Base-by-base conservation (phyloP, 1,139 yeast species). In the Pichia sp. region DNA sequence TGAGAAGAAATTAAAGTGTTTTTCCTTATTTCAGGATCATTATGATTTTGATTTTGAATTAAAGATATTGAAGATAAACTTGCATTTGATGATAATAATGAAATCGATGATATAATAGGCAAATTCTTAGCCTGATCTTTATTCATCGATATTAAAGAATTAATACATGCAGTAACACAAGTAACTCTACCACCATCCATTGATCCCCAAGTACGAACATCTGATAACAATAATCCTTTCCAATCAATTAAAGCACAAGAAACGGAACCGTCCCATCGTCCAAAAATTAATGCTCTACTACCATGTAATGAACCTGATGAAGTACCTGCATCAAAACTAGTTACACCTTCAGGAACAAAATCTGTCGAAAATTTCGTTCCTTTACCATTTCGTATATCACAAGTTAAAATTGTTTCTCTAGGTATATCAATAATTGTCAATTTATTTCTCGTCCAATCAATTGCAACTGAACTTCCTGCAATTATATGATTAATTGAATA, bases 221-320 rank as follows among this genome's bases (percentile, higher is more conserved):
- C 66, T 7, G 66, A 56, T 34, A 68, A 45, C 33, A 68, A 59
- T 15, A 57, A 46, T 23, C 59, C 59, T 38, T 53, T 56, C 47
- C 63, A 61, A 22, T 63, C 61, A 32, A 71, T 48, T 11, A 64
- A 50, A 33, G 69, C 65, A 6, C 68, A 65, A 30, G 51, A 66
- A 1, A 72, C 59, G 32, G 63, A 57, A 8, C 76, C 74, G 51
- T 69, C 72, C 53, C 64, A 65, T 38, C 70, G 60, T 3, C 76
- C 76, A 53, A 66, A 69, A 0, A 68, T 64, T 0, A 70, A 61
- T 2, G 63, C 60, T 43, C 54, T 52, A 18, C 36, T 30, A 6
- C 40, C 42, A 29, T 38, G 33, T 5, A 42, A n/a, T 2, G 42
- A 38, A 8, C 37, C 31, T n/a, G 35, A 28, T 10, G 36, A 31